Base-by-base conservation (phyloP, 768 basidiomycete species). In the Leucocoprinus sp. region DNA sequence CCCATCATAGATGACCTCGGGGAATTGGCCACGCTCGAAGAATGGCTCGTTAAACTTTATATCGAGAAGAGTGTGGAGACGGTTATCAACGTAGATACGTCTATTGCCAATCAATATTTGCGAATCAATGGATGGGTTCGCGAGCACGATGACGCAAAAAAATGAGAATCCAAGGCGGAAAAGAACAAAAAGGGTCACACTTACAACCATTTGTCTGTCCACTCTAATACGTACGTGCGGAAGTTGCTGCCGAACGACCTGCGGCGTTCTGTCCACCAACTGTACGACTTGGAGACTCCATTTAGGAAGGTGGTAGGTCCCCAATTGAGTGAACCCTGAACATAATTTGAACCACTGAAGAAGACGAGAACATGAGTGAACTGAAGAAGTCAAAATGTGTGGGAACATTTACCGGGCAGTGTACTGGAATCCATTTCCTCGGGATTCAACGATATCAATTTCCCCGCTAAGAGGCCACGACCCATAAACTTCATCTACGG, bases 201-300 rank as follows among this genome's bases (percentile, higher is more conserved):
- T 57, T 60, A 83, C 74, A 93, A 55, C 64, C 84, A 92, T 14
- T 74, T 59, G 6, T 75, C 67, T 4, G 80, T 85, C 91, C 91
- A 95, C 60, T 93, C 91, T 41, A 93, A 61, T 9, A 70, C 70
- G 53, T 85, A 93, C 0, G 80, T 87, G 55, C 89, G 87, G 69
- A 84, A 93, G 1, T 59, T 69, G 42, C 78, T 66, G 37, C 70
- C 78, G 60, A 81, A 90, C 35, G 75, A 74, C 22, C 66, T 64
- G 43, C 88, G 75, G 34, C 79, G 76, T 50, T 84, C 71, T 18
- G 74, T 70, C 79, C 84, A 82, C 77, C 78, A 91, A 33, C 84
- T 83, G 63, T 78, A 89, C 2, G 86, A 84, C 59, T 82, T 79
- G 15, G 66, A 71, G 17, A 71, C 73, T 34, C 78, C 71, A 54